Evolutionary conservation across 805 yeast species (phyloP).

Genomic region (Saccharomycopsis microspora): DNA sequence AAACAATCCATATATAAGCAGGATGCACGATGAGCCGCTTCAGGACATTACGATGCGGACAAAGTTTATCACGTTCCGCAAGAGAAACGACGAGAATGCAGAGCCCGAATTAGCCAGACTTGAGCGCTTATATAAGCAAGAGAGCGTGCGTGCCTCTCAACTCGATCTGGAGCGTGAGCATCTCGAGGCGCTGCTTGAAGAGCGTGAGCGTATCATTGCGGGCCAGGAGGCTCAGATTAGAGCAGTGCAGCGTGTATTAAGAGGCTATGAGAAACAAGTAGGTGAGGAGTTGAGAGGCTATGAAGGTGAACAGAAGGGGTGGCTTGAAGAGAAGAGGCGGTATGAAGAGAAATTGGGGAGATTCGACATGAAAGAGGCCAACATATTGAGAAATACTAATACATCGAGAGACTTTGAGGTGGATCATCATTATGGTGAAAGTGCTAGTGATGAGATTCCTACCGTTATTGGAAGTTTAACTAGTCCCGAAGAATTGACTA

Average conservation of each 20-base stretch:
- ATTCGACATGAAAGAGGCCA: background rate
- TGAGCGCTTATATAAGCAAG: slow-evolving; percentile 3
- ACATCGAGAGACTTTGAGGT: background rate
- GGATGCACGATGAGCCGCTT: no score
- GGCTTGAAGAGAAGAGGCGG: slow-evolving; percentile 13
- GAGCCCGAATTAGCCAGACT: slow-evolving; percentile 12
- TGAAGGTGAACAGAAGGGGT: slow-evolving; percentile 11
- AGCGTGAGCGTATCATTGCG: slow-evolving; percentile 11
- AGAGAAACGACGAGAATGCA: slow-evolving; percentile 25
- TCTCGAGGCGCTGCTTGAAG: slow-evolving; percentile 7
- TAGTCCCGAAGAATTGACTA: slow-evolving; percentile 1
- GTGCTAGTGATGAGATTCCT: background rate
- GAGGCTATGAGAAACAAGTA: slow-evolving; percentile 8
- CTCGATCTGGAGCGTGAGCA: slow-evolving; percentile 9
- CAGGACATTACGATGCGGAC: slow-evolving; percentile 20
- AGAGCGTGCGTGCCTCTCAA: slow-evolving; percentile 4
- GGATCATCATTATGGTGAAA: background rate
- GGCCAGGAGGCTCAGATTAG: slow-evolving; percentile 8
- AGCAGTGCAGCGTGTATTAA: slow-evolving; percentile 2
- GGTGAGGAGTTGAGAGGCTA: slow-evolving; percentile 4
- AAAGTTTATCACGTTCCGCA: slow-evolving; percentile 27
- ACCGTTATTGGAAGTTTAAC: background rate
- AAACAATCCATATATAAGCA: no score
- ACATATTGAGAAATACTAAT: background rate
- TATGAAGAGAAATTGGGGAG: slow-evolving; percentile 10